These are phyloP conservation scores for Alternaria viburni DNA, from an alignment of 2,329 filamentous ascomycete genomes.

Conservation along the genomic window DNA sequence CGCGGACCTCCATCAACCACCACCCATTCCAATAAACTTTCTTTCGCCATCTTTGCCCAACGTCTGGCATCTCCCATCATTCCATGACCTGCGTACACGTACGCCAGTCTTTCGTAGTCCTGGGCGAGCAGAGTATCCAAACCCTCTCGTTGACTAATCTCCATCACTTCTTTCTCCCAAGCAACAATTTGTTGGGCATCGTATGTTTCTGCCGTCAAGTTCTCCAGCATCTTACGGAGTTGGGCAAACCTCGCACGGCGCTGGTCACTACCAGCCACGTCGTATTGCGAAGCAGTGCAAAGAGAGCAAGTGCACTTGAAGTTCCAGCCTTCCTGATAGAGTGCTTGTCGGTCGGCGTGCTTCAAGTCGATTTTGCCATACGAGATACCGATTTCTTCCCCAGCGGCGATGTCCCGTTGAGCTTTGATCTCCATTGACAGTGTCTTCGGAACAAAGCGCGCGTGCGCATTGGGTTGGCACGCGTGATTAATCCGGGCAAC, in stretches of 20 bases:
- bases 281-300: slow-evolving; percentile 24
- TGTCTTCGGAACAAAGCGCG: slow-evolving; percentile 24
- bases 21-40: slow-evolving; percentile 27
- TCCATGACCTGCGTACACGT: slow-evolving; percentile 29
- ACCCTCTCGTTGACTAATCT: slow-evolving; percentile 26
- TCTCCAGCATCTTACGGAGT: slow-evolving; percentile 18
- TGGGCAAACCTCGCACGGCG: slow-evolving; percentile 23
- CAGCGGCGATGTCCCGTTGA: slow-evolving; percentile 21
- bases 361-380: slow-evolving; percentile 29
- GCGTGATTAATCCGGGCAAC: slow-evolving; percentile 35
- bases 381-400: slow-evolving; percentile 33
- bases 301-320: slow-evolving; percentile 30
- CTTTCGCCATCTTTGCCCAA: slow-evolving; percentile 28
- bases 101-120: slow-evolving; percentile 35
- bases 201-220: slow-evolving; percentile 27
- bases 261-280: slow-evolving; percentile 25
- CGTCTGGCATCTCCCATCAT: slow-evolving; percentile 17
- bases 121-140: slow-evolving; percentile 27
- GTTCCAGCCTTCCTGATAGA: slow-evolving; percentile 31
- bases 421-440: slow-evolving; percentile 32
- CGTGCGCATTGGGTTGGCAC: slow-evolving; percentile 31
- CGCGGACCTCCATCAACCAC: slow-evolving; percentile 23
- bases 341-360: slow-evolving; percentile 20
- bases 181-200: slow-evolving; percentile 27
- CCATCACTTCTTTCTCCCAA: slow-evolving; percentile 33